These are phyloP conservation scores for Amniculicola lignicola DNA, from an alignment of 495 filamentous ascomycete genomes.

Conservation along the genomic window DNA sequence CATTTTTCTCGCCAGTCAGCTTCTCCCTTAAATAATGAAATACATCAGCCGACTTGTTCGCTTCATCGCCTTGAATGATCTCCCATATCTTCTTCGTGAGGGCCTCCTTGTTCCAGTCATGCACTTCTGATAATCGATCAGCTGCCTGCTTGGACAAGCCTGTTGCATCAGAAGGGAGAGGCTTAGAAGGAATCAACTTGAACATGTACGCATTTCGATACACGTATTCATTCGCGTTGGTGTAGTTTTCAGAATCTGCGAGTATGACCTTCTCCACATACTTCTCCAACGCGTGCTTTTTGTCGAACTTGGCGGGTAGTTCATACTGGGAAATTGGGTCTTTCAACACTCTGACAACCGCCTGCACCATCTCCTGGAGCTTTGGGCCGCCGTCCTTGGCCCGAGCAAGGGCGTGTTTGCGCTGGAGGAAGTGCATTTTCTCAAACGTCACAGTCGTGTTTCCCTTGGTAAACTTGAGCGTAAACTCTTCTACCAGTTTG, in stretches of 20 bases:
- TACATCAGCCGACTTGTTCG: conserved; percentile 14
- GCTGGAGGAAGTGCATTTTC: conserved; percentile 80
- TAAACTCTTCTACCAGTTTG: conserved; percentile 71
- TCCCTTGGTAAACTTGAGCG: conserved; percentile 79
- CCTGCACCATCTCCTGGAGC: conserved; percentile 52
- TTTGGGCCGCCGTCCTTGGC: conserved; percentile 24
- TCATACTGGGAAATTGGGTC: conserved; percentile 38
- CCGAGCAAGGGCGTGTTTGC: conserved; percentile 54
- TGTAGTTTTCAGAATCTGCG: conserved; percentile 62
- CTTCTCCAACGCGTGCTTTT: conserved; percentile 15
- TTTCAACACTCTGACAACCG: conserved; percentile 40
- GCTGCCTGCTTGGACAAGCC: not conserved
- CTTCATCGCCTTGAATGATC: conserved; percentile 13
- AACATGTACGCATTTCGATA: conserved; percentile 64
- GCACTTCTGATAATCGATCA: conserved; percentile 15
- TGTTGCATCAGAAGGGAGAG: not conserved
- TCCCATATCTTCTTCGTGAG: conserved; percentile 15
- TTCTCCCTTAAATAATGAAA: conserved; percentile 33
- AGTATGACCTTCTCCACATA: conserved; percentile 55
- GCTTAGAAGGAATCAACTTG: conserved; percentile 40
- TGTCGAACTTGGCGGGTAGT: conserved; percentile 8
- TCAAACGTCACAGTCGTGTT: conserved; percentile 79
- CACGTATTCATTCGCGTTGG: conserved; percentile 55
- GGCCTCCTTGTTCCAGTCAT: conserved; percentile 14
- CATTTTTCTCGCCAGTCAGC: conserved; percentile 32